Evolutionary conservation across 192 early-diverging fungal genomes (phyloP).

Genomic region (Backusella tarrabulga): DNA sequence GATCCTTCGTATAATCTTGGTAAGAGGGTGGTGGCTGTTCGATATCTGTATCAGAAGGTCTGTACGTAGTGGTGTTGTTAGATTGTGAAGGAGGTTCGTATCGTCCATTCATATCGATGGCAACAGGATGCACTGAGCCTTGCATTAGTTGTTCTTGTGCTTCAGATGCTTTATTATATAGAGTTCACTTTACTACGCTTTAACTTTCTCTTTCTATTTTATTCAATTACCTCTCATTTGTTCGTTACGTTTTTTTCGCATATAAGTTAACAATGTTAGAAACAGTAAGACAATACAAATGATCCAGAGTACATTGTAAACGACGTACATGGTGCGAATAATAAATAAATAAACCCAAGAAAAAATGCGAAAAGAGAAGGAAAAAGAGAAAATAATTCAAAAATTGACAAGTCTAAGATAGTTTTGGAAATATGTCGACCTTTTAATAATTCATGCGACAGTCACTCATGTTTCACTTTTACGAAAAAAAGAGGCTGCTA

Average conservation of each 20-base stretch:
- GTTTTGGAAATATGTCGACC: neutral
- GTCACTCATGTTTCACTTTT: neutral
- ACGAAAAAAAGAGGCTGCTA: neutral
- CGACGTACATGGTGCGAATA: neutral
- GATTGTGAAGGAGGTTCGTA: neutral
- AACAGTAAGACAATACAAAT: neutral
- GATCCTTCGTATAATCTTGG: neutral
- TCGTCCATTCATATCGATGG: neutral
- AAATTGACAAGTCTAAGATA: neutral
- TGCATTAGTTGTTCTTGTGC: slow-evolving; percentile 1
- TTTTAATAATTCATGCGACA: neutral
- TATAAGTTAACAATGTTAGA: neutral
- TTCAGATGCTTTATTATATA: neutral
- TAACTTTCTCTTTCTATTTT: neutral
- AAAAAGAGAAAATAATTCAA: neutral
- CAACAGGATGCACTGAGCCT: neutral
- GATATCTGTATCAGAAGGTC: neutral
- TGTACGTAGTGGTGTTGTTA: neutral
- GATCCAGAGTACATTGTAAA: neutral
- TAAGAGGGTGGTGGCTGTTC: neutral
- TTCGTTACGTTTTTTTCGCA: neutral
- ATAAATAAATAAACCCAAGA: neutral
- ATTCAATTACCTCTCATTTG: neutral
- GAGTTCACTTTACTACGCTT: neutral
- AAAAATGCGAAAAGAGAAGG: neutral